A percentile compares a stretch with the other conserved stretches of the same genome.
These are phyloP conservation scores for Thozetella sp. DNA, from an alignment of 495 filamentous ascomycete species.

Conservation along the genomic window DNA sequence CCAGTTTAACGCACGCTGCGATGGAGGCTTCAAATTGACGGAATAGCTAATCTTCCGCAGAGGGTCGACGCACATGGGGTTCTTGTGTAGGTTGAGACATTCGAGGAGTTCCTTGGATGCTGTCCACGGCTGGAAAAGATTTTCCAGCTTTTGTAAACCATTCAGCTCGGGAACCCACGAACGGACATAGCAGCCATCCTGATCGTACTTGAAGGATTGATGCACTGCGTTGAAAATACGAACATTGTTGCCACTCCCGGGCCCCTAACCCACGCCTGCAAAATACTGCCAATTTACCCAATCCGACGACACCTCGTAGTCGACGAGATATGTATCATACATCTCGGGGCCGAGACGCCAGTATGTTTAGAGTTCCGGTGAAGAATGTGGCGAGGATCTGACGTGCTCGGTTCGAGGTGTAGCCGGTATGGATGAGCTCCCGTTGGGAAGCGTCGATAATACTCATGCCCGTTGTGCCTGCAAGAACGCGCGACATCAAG, in stretches of 20 bases:
- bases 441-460: not conserved
- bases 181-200: not conserved
- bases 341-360: not conserved
- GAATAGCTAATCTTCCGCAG: not conserved
- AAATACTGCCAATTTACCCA: not conserved
- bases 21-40: not conserved
- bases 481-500: not conserved
- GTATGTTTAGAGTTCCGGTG: not conserved
- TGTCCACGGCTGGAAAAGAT: not conserved
- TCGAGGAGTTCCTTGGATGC: not conserved
- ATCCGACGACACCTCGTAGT: not conserved
- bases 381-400: not conserved
- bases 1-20: no score
- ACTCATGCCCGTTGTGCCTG: not conserved
- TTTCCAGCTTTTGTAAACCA: not conserved
- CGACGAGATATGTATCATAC: not conserved
- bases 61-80: not conserved
- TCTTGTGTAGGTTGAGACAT: no score
- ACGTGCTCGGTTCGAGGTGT: not conserved
- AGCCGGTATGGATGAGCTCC: not conserved
- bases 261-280: not conserved
- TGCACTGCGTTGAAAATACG: not conserved
- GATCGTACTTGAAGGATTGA: not conserved
- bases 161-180: not conserved
- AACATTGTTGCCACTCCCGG: no score